Evolutionary conservation across 805 yeast species (phyloP).

Genomic region (Candida palmyrensis): DNA sequence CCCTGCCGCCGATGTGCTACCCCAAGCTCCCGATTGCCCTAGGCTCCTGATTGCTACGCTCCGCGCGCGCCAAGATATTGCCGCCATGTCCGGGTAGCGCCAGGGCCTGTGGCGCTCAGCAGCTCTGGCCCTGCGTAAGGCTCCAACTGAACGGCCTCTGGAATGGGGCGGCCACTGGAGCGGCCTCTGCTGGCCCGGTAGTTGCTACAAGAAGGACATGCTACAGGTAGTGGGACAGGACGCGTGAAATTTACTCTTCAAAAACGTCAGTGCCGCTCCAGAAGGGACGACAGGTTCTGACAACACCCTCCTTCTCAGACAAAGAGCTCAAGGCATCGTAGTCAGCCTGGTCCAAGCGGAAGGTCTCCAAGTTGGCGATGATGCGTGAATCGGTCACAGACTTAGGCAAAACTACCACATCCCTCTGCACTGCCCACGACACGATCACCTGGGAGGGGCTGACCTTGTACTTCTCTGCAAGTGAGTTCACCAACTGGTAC

Average conservation of each 20-base stretch:
- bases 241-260: too few relatives aligned
- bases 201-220: neutral
- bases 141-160: too few relatives aligned
- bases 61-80: too few relatives aligned
- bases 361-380: slow-evolving; percentile 31
- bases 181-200: too few relatives aligned
- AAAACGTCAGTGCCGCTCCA: slow-evolving; percentile 19
- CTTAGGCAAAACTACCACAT: slow-evolving; percentile 35
- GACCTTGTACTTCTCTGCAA: slow-evolving; percentile 28
- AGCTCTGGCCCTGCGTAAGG: too few relatives aligned
- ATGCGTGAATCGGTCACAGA: slow-evolving; percentile 32
- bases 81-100: too few relatives aligned
- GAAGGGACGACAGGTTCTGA: slow-evolving; percentile 15
- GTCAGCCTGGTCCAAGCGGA: slow-evolving; percentile 30
- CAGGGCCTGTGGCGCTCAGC: too few relatives aligned
- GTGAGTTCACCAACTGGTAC: slow-evolving; percentile 19
- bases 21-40: too few relatives aligned
- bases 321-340: slow-evolving; percentile 28
- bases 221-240: neutral
- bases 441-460: slow-evolving; percentile 31
- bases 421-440: slow-evolving; percentile 37
- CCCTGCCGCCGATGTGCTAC: too few relatives aligned
- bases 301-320: slow-evolving; percentile 25
- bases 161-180: too few relatives aligned
- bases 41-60: too few relatives aligned